Conservation (phyloP, 1,284 basidiomycete genomes). For the Cryptococcus sp. region DNA sequence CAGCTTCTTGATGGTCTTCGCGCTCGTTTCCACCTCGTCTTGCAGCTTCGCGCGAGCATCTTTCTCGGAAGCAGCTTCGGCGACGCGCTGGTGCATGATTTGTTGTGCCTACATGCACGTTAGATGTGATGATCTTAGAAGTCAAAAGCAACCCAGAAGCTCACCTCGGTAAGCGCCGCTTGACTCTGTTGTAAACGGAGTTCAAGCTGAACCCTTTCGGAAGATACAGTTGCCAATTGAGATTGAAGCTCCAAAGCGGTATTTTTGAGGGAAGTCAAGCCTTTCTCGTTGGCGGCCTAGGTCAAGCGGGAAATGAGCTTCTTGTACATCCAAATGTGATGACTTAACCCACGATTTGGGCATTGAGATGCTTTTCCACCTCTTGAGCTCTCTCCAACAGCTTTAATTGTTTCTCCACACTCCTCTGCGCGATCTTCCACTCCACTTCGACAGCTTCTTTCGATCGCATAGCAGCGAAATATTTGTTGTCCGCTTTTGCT, state of each 20-base stretch:
- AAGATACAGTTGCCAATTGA: slow-evolving; percentile 54
- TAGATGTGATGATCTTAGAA: too few species aligned
- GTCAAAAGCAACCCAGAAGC: slow-evolving; percentile 6
- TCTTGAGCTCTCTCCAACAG: slow-evolving; percentile 71
- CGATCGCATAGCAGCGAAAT: slow-evolving; percentile 83
- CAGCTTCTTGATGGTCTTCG: slow-evolving; percentile 42
- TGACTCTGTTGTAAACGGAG: slow-evolving; percentile 38
- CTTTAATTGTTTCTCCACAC: slow-evolving; percentile 75
- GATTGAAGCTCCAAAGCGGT: slow-evolving; percentile 51
- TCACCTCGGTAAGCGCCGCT: slow-evolving; percentile 54
- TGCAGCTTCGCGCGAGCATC: slow-evolving; percentile 43
- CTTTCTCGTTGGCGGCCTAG: slow-evolving; percentile 60
- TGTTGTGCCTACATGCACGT: slow-evolving; percentile 28
- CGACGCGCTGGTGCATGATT: slow-evolving; percentile 49
- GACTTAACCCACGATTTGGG: slow-evolving; percentile 61
- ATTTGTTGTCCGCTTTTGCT: slow-evolving; percentile 95
- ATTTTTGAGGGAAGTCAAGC: slow-evolving; percentile 56
- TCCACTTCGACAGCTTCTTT: slow-evolving; percentile 82
- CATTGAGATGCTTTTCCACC: slow-evolving; percentile 62
- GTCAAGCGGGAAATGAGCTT: not conserved
- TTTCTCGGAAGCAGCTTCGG: slow-evolving; percentile 44
- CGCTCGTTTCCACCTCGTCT: slow-evolving; percentile 49
- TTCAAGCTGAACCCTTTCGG: slow-evolving; percentile 45
- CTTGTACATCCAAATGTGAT: not conserved
- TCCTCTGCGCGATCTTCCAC: slow-evolving; percentile 65